Percentiles rank a stretch among this genome's conserved stretches.
Conservation (phyloP, 2,329 filamentous ascomycete species). For the Thielaviopsis punctulata region DNA sequence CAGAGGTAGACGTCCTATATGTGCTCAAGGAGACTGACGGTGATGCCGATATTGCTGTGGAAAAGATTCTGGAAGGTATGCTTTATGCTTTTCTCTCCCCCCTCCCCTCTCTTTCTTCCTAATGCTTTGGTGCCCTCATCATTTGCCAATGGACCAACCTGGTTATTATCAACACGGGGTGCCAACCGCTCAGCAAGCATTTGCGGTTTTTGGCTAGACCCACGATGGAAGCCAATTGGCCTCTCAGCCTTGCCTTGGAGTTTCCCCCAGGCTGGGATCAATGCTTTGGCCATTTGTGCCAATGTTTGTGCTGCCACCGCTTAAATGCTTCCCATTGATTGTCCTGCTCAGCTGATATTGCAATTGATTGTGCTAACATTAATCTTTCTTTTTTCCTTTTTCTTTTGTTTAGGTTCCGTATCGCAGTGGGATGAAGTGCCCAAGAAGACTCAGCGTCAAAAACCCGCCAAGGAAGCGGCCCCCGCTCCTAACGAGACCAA, state of each 20-base stretch:
- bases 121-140: background rate
- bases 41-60: conserved; percentile 57
- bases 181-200: background rate
- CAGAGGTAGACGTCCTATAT: conserved; percentile 83
- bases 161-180: background rate
- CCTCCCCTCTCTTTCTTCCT: conserved; percentile 1
- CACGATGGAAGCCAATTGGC: background rate
- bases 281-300: background rate
- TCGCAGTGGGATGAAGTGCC: conserved; percentile 75
- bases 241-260: background rate
- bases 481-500: conserved; percentile 32
- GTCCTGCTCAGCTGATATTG: too few species aligned
- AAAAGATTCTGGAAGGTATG: conserved; percentile 64
- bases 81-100: conserved; percentile 11
- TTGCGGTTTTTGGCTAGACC: background rate
- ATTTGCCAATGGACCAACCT: background rate
- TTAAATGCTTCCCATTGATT: too few species aligned
- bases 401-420: conserved; percentile 42
- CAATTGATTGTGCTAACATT: too few species aligned
- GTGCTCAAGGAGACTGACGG: conserved; percentile 78
- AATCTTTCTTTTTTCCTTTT: background rate
- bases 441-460: conserved; percentile 60
- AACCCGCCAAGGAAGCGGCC: conserved; percentile 42
- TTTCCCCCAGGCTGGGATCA: background rate
- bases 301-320: background rate